These are phyloP conservation scores for Ceriops zippeliana DNA, from an alignment of 345 rosid genomes.

Conservation along the genomic window DNA sequence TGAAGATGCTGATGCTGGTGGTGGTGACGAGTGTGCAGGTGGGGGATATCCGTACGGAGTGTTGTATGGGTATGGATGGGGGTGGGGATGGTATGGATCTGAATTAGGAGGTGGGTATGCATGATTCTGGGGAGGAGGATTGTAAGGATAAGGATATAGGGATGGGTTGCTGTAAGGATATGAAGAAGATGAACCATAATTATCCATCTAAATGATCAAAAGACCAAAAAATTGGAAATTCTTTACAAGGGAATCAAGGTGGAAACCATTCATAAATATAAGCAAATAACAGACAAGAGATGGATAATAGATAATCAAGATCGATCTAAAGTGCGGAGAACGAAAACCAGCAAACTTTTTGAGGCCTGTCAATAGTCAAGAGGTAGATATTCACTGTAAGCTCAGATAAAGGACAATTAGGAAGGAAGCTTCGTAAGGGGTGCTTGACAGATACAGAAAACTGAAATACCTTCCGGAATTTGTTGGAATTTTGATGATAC, in stretches of 20 bases:
- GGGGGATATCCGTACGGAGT: constrained; percentile 21
- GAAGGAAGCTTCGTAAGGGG: no score
- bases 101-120: constrained; percentile 53
- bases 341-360: background rate
- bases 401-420: no score
- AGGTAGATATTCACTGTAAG: constrained; percentile 1
- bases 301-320: background rate
- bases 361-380: background rate
- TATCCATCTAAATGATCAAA: constrained; percentile 30
- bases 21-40: background rate
- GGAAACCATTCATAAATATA: background rate
- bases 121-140: constrained; percentile 24
- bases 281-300: background rate
- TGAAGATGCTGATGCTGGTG: constrained; percentile 15
- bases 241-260: constrained; percentile 5
- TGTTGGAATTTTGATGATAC: no score
- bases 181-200: constrained; percentile 12
- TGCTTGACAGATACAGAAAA: no score
- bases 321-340: background rate
- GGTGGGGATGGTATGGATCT: constrained; percentile 42
- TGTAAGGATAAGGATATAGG: constrained; percentile 38
- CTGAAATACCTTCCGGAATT: no score
- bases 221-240: background rate
- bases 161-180: constrained; percentile 46
- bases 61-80: constrained; percentile 32